Base-by-base conservation (phyloP, 139 green algal genomes). In the Micractinium sp. region DNA sequence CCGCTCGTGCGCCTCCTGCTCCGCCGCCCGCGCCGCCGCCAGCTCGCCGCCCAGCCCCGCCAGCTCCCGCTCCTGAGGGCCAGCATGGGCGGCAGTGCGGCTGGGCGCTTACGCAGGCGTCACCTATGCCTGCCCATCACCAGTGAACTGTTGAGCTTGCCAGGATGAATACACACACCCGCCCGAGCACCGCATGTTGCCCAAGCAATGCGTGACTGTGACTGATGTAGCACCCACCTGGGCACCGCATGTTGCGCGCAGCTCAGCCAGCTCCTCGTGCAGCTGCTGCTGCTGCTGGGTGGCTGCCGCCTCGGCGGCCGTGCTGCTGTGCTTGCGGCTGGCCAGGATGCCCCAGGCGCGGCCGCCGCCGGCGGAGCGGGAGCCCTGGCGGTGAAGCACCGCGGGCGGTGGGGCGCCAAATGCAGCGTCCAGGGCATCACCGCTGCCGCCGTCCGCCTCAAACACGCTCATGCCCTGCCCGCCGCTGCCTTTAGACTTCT, bases 371-470 rank as follows among this genome's bases (percentile, higher is more conserved):
- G 80, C 23, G 20, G 80, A 0, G 61, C 35, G 20, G 61, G 15
- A 36, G 82, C 27, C 16, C 61, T 38, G 82, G 20, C 63, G 47
- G 47, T 56, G 47, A 56, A 56, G 5, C 47, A 56, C 47, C 47
- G 47, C 15, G 71, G 29, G 29, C 71, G 71, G 31, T 12, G 14
- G 35, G 38, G 29, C 22, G 39, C 36, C 18, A 25, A 53, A 81
- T 29, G 83, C 63, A 2, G 63, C 83, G 41, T 87, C 38, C 67
- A 87, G 67, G 16, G 41, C 15, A 38, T 87, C 83, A 19, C 53
- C 80, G 2, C 15, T 16, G 36, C 53, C 80, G 2, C 15, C 31
- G 36, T 87, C 61, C 7, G 82, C 82, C 35, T 80, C 67, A 15
- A 81, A 29, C 66, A 66, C 27, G 31, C 83, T 71, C 74, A 29